Percentiles rank a stretch among this genome's conserved stretches.
Conservation (phyloP, 257 asterid genomes). For the Coffea canephora region DNA sequence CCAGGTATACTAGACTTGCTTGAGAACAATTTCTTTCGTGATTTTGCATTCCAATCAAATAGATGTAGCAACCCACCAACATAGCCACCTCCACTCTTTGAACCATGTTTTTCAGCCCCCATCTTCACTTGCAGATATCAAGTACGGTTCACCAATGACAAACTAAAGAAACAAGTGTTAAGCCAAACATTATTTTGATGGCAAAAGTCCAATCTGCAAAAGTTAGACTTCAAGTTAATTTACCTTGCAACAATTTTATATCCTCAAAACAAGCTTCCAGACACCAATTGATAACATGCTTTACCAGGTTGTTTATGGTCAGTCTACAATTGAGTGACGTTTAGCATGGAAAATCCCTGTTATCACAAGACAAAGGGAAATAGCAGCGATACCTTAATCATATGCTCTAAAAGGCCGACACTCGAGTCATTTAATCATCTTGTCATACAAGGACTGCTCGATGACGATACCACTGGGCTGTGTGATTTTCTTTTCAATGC, state of each 20-base stretch:
- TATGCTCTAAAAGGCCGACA: background rate
- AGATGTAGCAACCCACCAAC: conserved; percentile 86
- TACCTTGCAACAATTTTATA: conserved; percentile 2
- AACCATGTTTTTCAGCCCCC: conserved; percentile 69
- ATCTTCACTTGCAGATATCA: conserved; percentile 27
- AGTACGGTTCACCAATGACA: conserved; percentile 19
- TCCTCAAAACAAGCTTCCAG: conserved; percentile 15
- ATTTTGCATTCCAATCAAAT: conserved; percentile 90
- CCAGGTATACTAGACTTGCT: conserved; percentile 73
- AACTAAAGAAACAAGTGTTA: conserved; percentile 14
- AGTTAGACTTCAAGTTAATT: conserved; percentile 1
- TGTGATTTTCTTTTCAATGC: background rate
- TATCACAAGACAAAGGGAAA: background rate
- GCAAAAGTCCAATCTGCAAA: conserved; percentile 32
- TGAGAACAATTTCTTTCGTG: conserved; percentile 76
- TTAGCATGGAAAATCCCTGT: background rate
- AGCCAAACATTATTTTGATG: conserved; percentile 5
- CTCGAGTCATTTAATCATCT: background rate
- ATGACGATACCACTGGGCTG: background rate
- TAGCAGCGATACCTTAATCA: background rate
- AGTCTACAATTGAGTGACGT: background rate
- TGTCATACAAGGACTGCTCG: background rate
- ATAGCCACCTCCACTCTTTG: conserved; percentile 62
- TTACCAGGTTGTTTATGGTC: background rate
- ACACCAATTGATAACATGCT: background rate